A percentile compares a stretch with the other conserved stretches of the same genome.
Conservation (phyloP, 352 stramenopile species). For the Globisporangium polare region DNA sequence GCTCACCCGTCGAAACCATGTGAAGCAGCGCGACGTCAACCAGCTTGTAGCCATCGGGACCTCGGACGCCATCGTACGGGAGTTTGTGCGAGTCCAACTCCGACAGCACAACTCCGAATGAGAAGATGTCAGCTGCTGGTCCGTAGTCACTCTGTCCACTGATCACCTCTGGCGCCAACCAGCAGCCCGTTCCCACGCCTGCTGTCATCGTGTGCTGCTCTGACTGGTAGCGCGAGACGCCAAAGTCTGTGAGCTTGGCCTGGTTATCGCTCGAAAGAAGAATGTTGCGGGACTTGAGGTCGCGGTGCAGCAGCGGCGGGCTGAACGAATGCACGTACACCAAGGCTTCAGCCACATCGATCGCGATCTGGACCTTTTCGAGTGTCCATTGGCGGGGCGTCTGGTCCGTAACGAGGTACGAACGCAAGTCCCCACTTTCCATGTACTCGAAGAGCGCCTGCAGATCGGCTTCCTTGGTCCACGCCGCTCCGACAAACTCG, state of each 20-base stretch:
- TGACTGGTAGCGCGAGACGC: conserved; percentile 35
- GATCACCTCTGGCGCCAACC: conserved; percentile 59
- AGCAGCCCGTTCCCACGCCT: conserved; percentile 42
- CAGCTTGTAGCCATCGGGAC: conserved; percentile 27
- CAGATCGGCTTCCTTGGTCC: too few relatives aligned
- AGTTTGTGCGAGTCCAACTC: conserved; percentile 54
- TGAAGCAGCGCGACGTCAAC: conserved; percentile 46
- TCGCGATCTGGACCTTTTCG: too few relatives aligned
- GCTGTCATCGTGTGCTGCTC: conserved; percentile 50
- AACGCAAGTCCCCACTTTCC: too few relatives aligned
- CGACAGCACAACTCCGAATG: conserved; percentile 49
- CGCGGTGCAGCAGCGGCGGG: conserved; percentile 15
- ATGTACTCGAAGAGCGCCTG: too few relatives aligned
- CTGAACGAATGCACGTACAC: conserved; percentile 16
- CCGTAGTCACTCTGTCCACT: conserved; percentile 40
- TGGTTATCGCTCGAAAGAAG: conserved; percentile 21
- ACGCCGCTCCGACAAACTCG: too few relatives aligned
- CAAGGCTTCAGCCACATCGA: neutral
- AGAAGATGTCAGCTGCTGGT: conserved; percentile 49
- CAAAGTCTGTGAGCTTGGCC: conserved; percentile 69
- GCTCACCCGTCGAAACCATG: conserved; percentile 33
- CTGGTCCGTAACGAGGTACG: too few relatives aligned
- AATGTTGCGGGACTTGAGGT: conserved; percentile 27
- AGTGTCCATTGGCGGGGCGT: too few relatives aligned
- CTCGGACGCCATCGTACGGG: conserved; percentile 40